phyloP scores from a whole-genome alignment of 1,139 yeast genomes.

The Debaryomycetaceae sp. region DNA sequence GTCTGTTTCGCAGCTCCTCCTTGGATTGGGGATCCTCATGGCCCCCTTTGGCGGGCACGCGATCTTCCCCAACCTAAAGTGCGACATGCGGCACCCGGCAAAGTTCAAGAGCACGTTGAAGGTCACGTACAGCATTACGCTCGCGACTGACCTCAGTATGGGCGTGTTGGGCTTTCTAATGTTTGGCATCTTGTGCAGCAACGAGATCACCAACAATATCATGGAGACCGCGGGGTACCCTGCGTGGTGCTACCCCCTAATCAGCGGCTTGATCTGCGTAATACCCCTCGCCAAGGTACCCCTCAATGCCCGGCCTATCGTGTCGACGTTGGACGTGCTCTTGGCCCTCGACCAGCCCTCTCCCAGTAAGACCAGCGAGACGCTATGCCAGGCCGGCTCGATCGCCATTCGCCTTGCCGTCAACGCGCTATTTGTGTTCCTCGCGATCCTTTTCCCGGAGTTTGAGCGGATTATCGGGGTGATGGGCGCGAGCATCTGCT shows the following conservation, averaged over 20 bases:
- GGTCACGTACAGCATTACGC: slow-evolving; percentile 43
- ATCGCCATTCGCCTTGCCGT: slow-evolving; percentile 26
- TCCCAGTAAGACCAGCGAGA: too few relatives aligned
- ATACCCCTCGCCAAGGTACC: slow-evolving; percentile 87
- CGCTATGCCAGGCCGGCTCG: not conserved
- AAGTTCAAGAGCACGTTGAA: slow-evolving; percentile 29
- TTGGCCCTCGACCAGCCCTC: slow-evolving; percentile 10
- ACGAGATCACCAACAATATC: slow-evolving; percentile 76
- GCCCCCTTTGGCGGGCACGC: slow-evolving; percentile 62
- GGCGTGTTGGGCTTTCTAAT: slow-evolving; percentile 75
- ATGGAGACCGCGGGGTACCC: slow-evolving; percentile 69
- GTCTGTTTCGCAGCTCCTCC: slow-evolving; percentile 26
- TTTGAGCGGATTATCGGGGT: slow-evolving; percentile 48
- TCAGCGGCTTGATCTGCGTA: slow-evolving; percentile 65
- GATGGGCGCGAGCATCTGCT: slow-evolving; percentile 47
- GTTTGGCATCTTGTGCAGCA: slow-evolving; percentile 71
- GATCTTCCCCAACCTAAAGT: slow-evolving; percentile 45
- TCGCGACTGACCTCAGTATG: slow-evolving; percentile 61
- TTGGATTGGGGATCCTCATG: slow-evolving; percentile 46
- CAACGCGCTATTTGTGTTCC: slow-evolving; percentile 36
- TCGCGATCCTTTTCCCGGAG: slow-evolving; percentile 47
- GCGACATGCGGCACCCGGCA: slow-evolving; percentile 47
- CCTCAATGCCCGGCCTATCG: slow-evolving; percentile 75
- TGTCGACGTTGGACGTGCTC: slow-evolving; percentile 44
- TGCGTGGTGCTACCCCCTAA: slow-evolving; percentile 43